phyloP scores from a whole-genome alignment of 2,329 filamentous ascomycete species.

The Talaromyces marneffei region DNA sequence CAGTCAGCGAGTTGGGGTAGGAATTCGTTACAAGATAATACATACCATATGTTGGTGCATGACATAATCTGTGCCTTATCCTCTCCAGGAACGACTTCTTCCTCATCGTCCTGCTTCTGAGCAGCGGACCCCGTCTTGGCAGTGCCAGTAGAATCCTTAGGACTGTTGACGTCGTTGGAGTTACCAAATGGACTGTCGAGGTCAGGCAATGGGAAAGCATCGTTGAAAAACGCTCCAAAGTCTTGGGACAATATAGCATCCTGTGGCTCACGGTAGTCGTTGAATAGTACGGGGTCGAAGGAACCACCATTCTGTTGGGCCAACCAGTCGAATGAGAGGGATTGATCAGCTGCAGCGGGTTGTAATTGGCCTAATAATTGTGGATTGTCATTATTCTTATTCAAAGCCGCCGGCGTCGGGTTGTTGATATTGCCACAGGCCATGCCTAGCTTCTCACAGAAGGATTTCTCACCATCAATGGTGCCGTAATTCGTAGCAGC shows the following conservation, averaged over 20 bases:
- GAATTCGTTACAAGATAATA: constrained; percentile 16
- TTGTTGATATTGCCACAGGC: constrained; percentile 43
- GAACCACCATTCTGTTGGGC: constrained; percentile 74
- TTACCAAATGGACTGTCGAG: constrained; percentile 76
- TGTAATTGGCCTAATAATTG: constrained; percentile 23
- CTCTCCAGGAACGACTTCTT: constrained; percentile 61
- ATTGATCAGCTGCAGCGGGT: constrained; percentile 12
- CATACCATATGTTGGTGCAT: constrained; percentile 91
- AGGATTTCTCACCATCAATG: constrained; percentile 40
- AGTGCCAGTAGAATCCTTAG: constrained; percentile 17
- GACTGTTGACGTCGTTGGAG: constrained; percentile 31
- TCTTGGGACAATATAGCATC: constrained; percentile 68
- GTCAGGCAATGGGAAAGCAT: constrained; percentile 71
- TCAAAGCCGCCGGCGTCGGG: constrained; percentile 36
- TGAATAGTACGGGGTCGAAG: constrained; percentile 88
- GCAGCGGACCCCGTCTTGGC: constrained; percentile 71
- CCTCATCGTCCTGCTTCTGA: constrained; percentile 58
- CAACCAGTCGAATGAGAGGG: constrained; percentile 57
- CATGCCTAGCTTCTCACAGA: constrained; percentile 41
- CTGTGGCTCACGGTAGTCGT: constrained; percentile 85
- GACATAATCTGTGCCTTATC: constrained; percentile 62
- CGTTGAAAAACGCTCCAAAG: constrained; percentile 67
- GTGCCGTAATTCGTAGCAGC: constrained; percentile 22
- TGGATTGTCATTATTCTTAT: constrained; percentile 26
- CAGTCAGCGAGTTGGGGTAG: constrained; percentile 37